phyloP scores from a whole-genome alignment of 2,329 filamentous ascomycete genomes.

The Fusarium sp. region DNA sequence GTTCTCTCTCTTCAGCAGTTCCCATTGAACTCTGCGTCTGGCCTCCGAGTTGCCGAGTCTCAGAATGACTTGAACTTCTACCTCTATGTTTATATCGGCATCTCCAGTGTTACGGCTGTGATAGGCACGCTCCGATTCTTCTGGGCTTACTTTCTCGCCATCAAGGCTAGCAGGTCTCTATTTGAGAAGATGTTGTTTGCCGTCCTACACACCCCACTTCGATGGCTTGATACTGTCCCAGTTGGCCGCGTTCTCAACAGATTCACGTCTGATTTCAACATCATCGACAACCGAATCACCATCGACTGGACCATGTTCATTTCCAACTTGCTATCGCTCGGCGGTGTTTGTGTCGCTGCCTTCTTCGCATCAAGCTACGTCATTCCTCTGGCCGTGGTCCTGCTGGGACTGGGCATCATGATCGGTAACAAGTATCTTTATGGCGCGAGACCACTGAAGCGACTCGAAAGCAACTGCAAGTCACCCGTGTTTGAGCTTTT shows the following conservation, averaged over 20 bases:
- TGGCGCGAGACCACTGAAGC: constrained; percentile 80
- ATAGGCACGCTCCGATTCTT: constrained; percentile 73
- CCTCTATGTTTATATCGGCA: constrained; percentile 75
- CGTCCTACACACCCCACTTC: constrained; percentile 78
- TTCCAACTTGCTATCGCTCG: constrained; percentile 70
- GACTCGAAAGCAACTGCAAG: constrained; percentile 81
- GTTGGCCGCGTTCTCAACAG: constrained; percentile 82
- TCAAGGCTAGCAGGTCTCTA: constrained; percentile 75
- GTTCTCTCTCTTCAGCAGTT: constrained; percentile 62
- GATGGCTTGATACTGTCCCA: constrained; percentile 85
- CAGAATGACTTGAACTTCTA: constrained; percentile 69
- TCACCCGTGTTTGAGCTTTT: constrained; percentile 87
- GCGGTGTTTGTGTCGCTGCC: constrained; percentile 75
- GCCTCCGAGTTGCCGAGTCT: constrained; percentile 43
- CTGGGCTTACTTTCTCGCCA: constrained; percentile 72
- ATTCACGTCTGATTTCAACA: constrained; percentile 82
- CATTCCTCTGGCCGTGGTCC: constrained; percentile 69
- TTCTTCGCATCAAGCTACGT: constrained; percentile 76
- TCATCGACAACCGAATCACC: constrained; percentile 76
- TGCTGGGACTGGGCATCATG: constrained; percentile 69
- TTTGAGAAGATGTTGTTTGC: constrained; percentile 76
- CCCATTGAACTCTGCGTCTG: constrained; percentile 54
- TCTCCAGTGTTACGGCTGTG: constrained; percentile 73
- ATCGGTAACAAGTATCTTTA: constrained; percentile 73
- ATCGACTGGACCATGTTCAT: constrained; percentile 72